Evolutionary conservation across 768 basidiomycete species (phyloP).

Genomic region (Pleurotus ostreatus): DNA sequence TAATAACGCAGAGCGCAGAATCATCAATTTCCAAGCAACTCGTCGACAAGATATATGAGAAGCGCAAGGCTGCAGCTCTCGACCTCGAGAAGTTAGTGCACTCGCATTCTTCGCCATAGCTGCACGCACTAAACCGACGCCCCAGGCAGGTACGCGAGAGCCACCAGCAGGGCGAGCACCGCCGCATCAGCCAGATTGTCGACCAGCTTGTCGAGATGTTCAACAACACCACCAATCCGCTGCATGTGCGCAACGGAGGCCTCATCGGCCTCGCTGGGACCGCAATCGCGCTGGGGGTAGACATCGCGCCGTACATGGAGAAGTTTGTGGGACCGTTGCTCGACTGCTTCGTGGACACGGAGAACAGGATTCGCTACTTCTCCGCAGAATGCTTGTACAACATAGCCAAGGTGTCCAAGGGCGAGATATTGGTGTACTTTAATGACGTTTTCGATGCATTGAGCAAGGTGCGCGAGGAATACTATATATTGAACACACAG

Average conservation of each 20-base stretch:
- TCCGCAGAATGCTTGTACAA: slow-evolving; percentile 98
- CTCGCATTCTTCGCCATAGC: slow-evolving; percentile 4
- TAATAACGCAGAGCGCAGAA: slow-evolving; percentile 38
- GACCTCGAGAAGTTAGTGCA: slow-evolving; percentile 84
- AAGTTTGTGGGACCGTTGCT: slow-evolving; percentile 88
- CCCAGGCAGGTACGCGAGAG: slow-evolving; percentile 82
- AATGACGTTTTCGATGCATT: slow-evolving; percentile 98
- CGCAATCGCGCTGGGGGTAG: slow-evolving; percentile 93
- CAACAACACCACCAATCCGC: slow-evolving; percentile 72
- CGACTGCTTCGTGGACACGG: slow-evolving; percentile 88
- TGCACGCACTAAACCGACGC: slow-evolving; percentile 2
- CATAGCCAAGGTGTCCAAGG: slow-evolving; percentile 95
- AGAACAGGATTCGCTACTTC: slow-evolving; percentile 95
- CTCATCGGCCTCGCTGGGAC: slow-evolving; percentile 94
- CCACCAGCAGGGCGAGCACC: slow-evolving; percentile 74
- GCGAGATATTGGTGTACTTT: slow-evolving; percentile 94
- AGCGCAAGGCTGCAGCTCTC: slow-evolving; percentile 90
- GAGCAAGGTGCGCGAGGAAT: slow-evolving; percentile 73
- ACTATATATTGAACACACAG: not conserved
- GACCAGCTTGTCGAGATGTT: slow-evolving; percentile 96
- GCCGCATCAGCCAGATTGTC: slow-evolving; percentile 81
- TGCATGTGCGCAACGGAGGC: slow-evolving; percentile 92
- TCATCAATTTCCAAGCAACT: slow-evolving; percentile 74
- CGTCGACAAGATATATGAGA: slow-evolving; percentile 94
- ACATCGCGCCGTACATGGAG: slow-evolving; percentile 92